Base-by-base conservation (phyloP, 2,329 filamentous ascomycete species). In the Fusarium nodosum region DNA sequence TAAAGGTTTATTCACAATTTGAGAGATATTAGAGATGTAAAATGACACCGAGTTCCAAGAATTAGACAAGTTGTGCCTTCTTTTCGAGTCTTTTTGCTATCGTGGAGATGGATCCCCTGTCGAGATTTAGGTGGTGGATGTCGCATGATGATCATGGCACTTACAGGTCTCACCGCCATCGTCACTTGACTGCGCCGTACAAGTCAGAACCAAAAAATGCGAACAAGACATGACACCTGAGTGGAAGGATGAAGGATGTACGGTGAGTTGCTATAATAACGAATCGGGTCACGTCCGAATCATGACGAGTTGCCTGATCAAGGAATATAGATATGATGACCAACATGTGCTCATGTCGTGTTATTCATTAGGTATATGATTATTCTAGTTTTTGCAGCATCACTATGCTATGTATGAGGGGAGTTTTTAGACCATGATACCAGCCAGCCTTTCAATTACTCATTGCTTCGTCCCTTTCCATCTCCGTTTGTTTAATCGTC, bases 131-230 rank as follows among this genome's bases (percentile, higher is more conserved):
- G 39, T 57, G 54, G 53, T 69, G 68, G 48, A 54, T 66, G 60
- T 71, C 68, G 68, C 44, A 69, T 66, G 64, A 71, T 69, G 44
- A 61, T 71, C 68, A 71, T 66, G 54, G 39, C 64, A 71, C 61
- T 30, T 38, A 41, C 24, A 46, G 42, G 53, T 39, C 56, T 71
- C 68, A 71, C 68, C 68, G 68, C 68, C 51, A 71, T 52, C 50
- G 68, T 41, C 22, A n/a, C 24, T 36, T 10, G 24, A 52, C 48
- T 60, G 56, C 64, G 64, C 68, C 64, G 62, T 66, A 65, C 54
- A 44, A 24, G 33, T 41, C 34, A 52, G 39, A 26, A 20, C 33
- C 24, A 53, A 54, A 54, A 54, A 54, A 31, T 20, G 39, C 36
- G 18, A 36, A 22, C 48, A 45, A 62, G 30, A 50, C 41, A 30